A percentile compares a stretch with the other conserved stretches of the same genome.
Conservation (phyloP, 1,284 basidiomycete genomes). For the Takashimella tepidaria region DNA sequence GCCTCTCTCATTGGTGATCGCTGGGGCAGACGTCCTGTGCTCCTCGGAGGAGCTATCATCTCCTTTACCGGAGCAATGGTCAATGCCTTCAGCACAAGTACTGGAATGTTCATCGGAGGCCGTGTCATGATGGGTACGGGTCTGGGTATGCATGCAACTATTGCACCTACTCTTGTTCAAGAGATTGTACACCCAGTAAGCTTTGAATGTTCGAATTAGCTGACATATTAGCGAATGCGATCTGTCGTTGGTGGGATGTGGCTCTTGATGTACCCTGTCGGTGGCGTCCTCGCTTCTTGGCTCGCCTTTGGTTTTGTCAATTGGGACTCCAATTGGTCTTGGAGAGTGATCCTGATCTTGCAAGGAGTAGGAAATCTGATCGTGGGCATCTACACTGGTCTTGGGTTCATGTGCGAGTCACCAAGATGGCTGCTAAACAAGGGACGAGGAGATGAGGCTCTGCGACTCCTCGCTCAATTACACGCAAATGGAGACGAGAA, state of each 20-base stretch:
- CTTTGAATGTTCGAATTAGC: neutral
- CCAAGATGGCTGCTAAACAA: conserved; percentile 12
- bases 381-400: conserved; percentile 4
- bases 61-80: conserved; percentile 14
- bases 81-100: conserved; percentile 14
- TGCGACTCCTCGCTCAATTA: conserved; percentile 12
- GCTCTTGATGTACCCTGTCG: conserved; percentile 21
- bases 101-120: conserved; percentile 18
- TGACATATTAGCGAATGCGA: conserved; percentile 8
- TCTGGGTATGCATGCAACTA: conserved; percentile 24
- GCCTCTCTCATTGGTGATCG: conserved; percentile 3
- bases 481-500: conserved; percentile 11
- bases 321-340: conserved; percentile 22
- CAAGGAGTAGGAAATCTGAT: conserved; percentile 6
- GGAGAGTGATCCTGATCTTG: conserved; percentile 13
- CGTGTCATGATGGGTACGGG: conserved; percentile 25
- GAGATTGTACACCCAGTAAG: conserved; percentile 20
- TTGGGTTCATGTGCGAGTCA: conserved; percentile 11
- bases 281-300: conserved; percentile 20
- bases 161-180: conserved; percentile 20
- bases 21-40: neutral
- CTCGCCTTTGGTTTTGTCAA: conserved; percentile 23
- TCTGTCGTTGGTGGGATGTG: conserved; percentile 13
- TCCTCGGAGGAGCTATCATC: neutral
- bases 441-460: conserved; percentile 9